Evolutionary conservation across 1,284 basidiomycete genomes (phyloP).

Genomic region (Pseudozyma thailandica): DNA sequence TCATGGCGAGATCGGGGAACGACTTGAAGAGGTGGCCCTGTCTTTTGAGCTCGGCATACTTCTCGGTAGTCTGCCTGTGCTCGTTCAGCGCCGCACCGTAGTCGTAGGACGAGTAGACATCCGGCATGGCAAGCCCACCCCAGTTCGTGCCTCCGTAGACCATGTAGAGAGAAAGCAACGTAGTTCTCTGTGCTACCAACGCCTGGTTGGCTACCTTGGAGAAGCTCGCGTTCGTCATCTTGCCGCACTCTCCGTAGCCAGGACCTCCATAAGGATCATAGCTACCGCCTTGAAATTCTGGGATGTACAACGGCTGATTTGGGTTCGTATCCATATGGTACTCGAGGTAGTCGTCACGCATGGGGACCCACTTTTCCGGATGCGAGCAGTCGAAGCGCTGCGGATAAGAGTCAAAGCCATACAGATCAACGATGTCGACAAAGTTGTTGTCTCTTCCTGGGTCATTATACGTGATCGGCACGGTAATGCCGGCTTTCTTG

Average conservation of each 20-base stretch:
- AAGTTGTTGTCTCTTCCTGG: slow-evolving; percentile 51
- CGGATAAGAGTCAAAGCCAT: slow-evolving; percentile 75
- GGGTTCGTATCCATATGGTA: slow-evolving; percentile 70
- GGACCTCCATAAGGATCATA: slow-evolving; percentile 55
- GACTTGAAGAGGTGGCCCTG: slow-evolving; percentile 40
- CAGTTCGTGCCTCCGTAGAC: slow-evolving; percentile 80
- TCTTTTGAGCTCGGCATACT: slow-evolving; percentile 53
- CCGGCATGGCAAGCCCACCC: slow-evolving; percentile 42
- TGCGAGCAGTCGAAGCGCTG: slow-evolving; percentile 79
- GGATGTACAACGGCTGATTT: slow-evolving; percentile 75
- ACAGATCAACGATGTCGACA: slow-evolving; percentile 71
- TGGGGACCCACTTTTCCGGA: slow-evolving; percentile 73
- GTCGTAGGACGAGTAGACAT: slow-evolving; percentile 69
- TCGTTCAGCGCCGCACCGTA: slow-evolving; percentile 58
- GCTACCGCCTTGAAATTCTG: slow-evolving; percentile 71
- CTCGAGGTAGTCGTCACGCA: slow-evolving; percentile 49
- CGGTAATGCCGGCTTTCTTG: slow-evolving; percentile 41
- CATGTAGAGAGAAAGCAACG: slow-evolving; percentile 74
- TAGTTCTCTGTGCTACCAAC: slow-evolving; percentile 43
- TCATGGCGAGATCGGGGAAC: slow-evolving; percentile 53
- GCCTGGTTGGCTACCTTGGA: slow-evolving; percentile 42
- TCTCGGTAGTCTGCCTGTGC: slow-evolving; percentile 38
- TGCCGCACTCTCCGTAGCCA: slow-evolving; percentile 40
- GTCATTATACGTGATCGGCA: slow-evolving; percentile 58
- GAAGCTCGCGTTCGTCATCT: slow-evolving; percentile 49